phyloP scores from a whole-genome alignment of 2,329 filamentous ascomycete genomes.

The Aspergillus sp. region DNA sequence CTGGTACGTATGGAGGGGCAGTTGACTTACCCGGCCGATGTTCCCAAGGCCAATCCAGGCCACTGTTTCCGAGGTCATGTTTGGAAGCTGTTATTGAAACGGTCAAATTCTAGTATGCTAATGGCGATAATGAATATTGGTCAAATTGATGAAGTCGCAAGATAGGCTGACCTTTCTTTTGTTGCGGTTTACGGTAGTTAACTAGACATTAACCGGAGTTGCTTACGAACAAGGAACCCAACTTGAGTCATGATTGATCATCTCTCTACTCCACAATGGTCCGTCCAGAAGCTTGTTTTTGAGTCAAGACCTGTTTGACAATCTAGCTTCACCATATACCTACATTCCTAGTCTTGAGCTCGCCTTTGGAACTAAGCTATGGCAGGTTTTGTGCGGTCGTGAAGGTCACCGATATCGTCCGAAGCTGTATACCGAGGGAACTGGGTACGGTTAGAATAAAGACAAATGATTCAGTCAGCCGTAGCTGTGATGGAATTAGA shows the following conservation, averaged over 20 bases:
- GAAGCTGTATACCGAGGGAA: not conserved
- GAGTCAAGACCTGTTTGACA: not conserved
- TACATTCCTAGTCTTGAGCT: not conserved
- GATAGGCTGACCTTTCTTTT: not conserved
- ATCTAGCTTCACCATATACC: not conserved
- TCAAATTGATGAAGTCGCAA: not conserved
- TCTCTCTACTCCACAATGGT: not conserved
- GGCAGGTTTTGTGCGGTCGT: not conserved
- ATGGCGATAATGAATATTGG: not conserved
- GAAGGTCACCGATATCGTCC: not conserved
- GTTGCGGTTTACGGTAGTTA: not conserved
- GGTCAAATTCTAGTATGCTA: not conserved
- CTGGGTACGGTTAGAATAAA: not conserved
- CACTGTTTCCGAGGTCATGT: constrained; percentile 49
- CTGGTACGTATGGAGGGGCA: not conserved
- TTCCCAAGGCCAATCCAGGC: constrained; percentile 84
- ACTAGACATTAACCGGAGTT: constrained; percentile 2
- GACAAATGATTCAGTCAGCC: not conserved
- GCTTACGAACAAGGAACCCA: not conserved
- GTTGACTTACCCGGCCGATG: constrained; percentile 71
- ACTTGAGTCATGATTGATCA: constrained; percentile 4
- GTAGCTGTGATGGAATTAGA: not conserved
- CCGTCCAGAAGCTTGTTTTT: constrained; percentile 6
- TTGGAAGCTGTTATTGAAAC: not conserved
- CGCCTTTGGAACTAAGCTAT: not conserved